Conservation (phyloP, 2,329 filamentous ascomycete species). For the Fonsecaea pedrosoi region DNA sequence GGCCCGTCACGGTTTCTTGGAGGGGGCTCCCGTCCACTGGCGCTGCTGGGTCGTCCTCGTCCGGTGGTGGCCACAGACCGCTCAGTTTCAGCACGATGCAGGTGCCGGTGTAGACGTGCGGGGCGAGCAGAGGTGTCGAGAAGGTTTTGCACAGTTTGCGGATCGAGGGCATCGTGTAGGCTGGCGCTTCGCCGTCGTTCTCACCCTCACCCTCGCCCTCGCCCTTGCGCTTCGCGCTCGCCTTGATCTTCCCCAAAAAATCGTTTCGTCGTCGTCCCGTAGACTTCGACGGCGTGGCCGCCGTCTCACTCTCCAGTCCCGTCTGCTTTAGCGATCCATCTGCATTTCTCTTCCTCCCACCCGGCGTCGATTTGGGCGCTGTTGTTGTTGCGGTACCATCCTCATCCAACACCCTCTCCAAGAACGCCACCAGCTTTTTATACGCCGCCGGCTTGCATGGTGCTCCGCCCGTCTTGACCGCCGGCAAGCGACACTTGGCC, state of each 20-base stretch:
- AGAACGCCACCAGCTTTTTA: slow-evolving; percentile 79
- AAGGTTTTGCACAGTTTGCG: slow-evolving; percentile 70
- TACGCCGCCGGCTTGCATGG: slow-evolving; percentile 82
- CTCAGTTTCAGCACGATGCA: slow-evolving; percentile 65
- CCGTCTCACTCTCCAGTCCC: slow-evolving; percentile 39
- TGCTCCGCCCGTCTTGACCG: slow-evolving; percentile 70
- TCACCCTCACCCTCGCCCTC: slow-evolving; percentile 9
- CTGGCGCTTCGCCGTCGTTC: slow-evolving; percentile 53
- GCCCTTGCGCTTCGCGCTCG: slow-evolving; percentile 27
- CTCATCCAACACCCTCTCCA: slow-evolving; percentile 72
- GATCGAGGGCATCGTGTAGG: slow-evolving; percentile 74
- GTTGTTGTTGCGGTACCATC: slow-evolving; percentile 43
- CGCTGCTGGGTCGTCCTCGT: slow-evolving; percentile 51
- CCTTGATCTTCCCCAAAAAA: slow-evolving; percentile 35
- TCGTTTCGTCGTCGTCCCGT: neutral
- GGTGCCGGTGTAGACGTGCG: slow-evolving; percentile 74
- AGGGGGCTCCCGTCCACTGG: slow-evolving; percentile 52
- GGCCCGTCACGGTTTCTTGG: slow-evolving; percentile 47
- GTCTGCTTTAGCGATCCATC: slow-evolving; percentile 26
- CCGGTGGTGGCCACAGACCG: slow-evolving; percentile 46
- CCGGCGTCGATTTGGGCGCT: slow-evolving; percentile 45
- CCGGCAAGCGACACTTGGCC: slow-evolving; percentile 75
- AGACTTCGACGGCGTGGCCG: slow-evolving; percentile 21
- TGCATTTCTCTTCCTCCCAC: slow-evolving; percentile 37
- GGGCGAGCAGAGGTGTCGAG: slow-evolving; percentile 66